Evolutionary conservation across 2,329 filamentous ascomycete genomes (phyloP).

Genomic region (Verticillium nubilum): DNA sequence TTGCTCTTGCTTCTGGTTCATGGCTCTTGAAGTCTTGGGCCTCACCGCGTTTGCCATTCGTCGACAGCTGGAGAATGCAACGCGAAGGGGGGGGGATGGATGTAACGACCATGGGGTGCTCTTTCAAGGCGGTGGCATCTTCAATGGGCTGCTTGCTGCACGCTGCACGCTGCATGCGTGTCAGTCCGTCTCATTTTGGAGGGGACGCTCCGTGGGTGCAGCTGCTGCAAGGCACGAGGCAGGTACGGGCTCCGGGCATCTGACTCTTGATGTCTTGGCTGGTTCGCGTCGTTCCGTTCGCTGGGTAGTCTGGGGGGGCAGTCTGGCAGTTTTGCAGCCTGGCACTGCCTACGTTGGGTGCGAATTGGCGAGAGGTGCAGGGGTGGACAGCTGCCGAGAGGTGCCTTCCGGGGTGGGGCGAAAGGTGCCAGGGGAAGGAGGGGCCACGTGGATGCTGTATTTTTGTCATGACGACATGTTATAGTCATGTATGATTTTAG

Average conservation of each 20-base stretch:
- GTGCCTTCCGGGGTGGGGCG: background rate
- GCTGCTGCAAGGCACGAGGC: background rate
- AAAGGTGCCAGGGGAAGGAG: background rate
- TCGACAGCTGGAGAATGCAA: background rate
- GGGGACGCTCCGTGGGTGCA: background rate
- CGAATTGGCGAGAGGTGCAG: background rate
- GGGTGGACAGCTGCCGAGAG: background rate
- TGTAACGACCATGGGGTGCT: too few relatives aligned
- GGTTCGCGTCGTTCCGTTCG: background rate
- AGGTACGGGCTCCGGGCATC: background rate
- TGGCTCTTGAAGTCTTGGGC: too few relatives aligned
- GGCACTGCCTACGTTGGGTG: background rate
- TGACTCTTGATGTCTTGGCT: background rate
- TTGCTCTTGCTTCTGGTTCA: too few relatives aligned
- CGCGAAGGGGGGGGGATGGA: background rate
- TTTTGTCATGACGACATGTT: background rate
- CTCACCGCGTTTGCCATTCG: background rate
- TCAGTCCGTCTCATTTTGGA: background rate
- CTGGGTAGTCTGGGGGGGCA: too few relatives aligned
- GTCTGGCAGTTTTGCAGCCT: too few relatives aligned
- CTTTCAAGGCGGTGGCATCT: too few relatives aligned
- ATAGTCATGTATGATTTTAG: background rate
- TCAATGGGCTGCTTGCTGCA: too few relatives aligned
- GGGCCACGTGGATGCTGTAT: background rate
- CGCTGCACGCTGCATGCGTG: background rate